Base-by-base conservation (phyloP, 441 rosid genomes). In the Populus hybrid region DNA sequence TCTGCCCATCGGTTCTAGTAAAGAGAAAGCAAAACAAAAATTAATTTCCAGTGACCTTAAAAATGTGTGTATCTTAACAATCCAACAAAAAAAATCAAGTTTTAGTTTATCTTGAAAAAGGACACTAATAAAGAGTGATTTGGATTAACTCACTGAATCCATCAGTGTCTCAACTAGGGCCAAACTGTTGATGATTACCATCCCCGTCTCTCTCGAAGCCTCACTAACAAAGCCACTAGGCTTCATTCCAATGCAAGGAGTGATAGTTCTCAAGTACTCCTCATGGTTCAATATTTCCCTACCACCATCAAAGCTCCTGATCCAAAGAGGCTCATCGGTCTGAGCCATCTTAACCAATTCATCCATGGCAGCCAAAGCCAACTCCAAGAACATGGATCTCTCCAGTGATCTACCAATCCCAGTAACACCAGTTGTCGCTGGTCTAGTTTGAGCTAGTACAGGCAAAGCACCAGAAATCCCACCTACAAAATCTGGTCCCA, bases 161-260 rank as follows among this genome's bases (percentile, higher is more conserved):
- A 96, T 94, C 63, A 96, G 79, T 24, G 93, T 92, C 81, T 94
- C 98, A 59, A 94, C 95, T 19, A 92, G 91, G 3, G 97, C 97
- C 78, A 89, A 82, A 80, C 98, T 91, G 86, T 92, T 92, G 86
- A 94, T 91, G 79, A 91, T 90, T 67, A 91, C 94, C 69, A 88
- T 82, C 8, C 94, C 96, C 30, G 89, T 73, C 74, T 91, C 97
- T 75, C 93, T 90, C 8, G 99, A 92, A 74, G 98, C 92, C 83
- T 96, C 97, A 0, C 91, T 72, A 38, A 87, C 90, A 73, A 89
- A 93, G 63, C 92, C 92, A 77, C 79, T 78, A 1, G 85, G 92
- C 81, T 86, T 92, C 72, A 82, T 53, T 61, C 94, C 92, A 80
- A 88, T 88, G 80, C 91, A 86, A 24, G 90, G 92, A 68, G 79